Evolutionary conservation across 441 rosid genomes (phyloP).

Genomic region (Mallotus repandus): DNA sequence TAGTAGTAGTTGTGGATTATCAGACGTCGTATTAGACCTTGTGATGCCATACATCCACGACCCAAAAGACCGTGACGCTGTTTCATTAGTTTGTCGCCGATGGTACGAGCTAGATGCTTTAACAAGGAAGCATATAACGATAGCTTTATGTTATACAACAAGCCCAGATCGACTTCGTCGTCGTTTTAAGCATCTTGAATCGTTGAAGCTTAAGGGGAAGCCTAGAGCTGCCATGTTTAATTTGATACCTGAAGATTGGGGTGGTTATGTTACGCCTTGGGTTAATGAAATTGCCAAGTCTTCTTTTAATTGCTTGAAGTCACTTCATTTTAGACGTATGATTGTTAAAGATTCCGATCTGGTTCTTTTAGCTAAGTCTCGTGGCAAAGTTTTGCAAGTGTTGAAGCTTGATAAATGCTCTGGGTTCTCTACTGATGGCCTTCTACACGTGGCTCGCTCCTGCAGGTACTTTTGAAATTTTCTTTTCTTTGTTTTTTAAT

Average conservation of each 20-base stretch:
- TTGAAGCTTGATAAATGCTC: slow-evolving; percentile 85
- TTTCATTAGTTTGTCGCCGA: slow-evolving; percentile 67
- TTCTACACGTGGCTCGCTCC: slow-evolving; percentile 51
- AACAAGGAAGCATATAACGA: slow-evolving; percentile 82
- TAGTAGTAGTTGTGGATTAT: slow-evolving; percentile 27
- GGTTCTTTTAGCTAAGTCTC: slow-evolving; percentile 41
- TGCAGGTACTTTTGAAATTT: slow-evolving; percentile 57
- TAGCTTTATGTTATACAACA: slow-evolving; percentile 75
- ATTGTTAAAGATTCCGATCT: slow-evolving; percentile 77
- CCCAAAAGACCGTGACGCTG: slow-evolving; percentile 68
- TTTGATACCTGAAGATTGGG: slow-evolving; percentile 86
- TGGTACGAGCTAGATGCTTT: slow-evolving; percentile 74
- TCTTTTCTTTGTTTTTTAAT: not conserved
- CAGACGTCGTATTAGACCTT: slow-evolving; percentile 55
- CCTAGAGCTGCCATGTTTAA: slow-evolving; percentile 92
- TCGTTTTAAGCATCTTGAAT: slow-evolving; percentile 66
- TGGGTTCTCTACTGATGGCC: slow-evolving; percentile 81
- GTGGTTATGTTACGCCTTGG: slow-evolving; percentile 78
- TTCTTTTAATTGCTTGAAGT: slow-evolving; percentile 52
- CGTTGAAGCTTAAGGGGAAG: slow-evolving; percentile 84
- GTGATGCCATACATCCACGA: slow-evolving; percentile 75
- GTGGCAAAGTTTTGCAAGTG: slow-evolving; percentile 46
- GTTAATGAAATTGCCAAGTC: slow-evolving; percentile 42
- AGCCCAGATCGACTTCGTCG: slow-evolving; percentile 60
- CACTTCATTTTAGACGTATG: slow-evolving; percentile 77